Evolutionary conservation across 495 filamentous ascomycete species (phyloP).

Genomic region (Aspergillus affinis): DNA sequence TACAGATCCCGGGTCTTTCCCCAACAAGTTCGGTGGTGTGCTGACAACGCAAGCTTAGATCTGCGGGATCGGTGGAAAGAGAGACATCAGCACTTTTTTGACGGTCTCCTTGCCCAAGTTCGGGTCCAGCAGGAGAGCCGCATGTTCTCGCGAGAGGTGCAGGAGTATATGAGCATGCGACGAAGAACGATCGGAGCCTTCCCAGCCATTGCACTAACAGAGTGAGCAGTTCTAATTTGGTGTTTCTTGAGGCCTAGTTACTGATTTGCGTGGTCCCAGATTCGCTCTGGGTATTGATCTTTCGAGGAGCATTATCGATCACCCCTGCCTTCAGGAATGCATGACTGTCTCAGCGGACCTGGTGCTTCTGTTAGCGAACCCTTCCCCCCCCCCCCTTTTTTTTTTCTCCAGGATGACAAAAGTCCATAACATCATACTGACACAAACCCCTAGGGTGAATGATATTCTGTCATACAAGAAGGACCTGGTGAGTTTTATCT

Average conservation of each 20-base stretch:
- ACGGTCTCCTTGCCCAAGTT: conserved; percentile 1
- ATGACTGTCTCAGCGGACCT: conserved; percentile 4
- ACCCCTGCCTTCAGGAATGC: conserved; percentile 8
- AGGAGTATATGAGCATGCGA: conserved; percentile 11
- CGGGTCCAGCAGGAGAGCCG: background rate
- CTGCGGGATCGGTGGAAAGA: background rate
- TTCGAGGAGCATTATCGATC: background rate
- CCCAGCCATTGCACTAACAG: conserved; percentile 3
- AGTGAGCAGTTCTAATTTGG: background rate
- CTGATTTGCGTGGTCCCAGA: too few species aligned
- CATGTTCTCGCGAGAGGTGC: background rate
- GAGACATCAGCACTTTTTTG: conserved; percentile 2
- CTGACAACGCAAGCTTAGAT: background rate
- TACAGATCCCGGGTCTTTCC: too few species aligned
- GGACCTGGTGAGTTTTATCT: conserved; percentile 10
- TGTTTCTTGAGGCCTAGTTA: too few species aligned
- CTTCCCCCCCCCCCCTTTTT: too few species aligned
- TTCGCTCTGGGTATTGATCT: background rate
- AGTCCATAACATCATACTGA: too few species aligned
- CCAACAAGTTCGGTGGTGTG: too few species aligned
- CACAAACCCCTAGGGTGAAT: conserved; percentile 1
- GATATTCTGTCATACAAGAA: conserved; percentile 12
- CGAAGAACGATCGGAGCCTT: conserved; percentile 1
- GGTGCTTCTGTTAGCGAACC: background rate
- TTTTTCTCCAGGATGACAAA: too few species aligned